Evolutionary conservation across 75 land plant genomes (phyloP).

Genomic region (Cryptomeria japonica): DNA sequence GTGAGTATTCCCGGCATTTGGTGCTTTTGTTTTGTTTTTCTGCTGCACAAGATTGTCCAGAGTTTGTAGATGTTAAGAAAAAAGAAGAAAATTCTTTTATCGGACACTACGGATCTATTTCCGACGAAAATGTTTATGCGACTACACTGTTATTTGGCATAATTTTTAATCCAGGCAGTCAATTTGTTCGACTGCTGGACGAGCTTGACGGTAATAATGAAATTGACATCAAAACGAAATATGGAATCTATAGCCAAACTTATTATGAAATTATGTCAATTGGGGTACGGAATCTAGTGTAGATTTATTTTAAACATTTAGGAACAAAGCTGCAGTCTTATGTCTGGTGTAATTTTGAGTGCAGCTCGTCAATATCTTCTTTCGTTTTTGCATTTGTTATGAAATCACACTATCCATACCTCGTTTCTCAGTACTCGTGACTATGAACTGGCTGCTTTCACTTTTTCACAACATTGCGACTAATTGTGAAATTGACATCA

Average conservation of each 20-base stretch:
- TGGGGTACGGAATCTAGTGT: not conserved
- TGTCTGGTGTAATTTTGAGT: not conserved
- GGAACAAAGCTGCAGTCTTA: not conserved
- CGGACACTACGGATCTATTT: not conserved
- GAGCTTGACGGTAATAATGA: not conserved
- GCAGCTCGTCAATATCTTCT: not conserved
- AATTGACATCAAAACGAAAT: not conserved
- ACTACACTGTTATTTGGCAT: not conserved
- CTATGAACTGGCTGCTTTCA: not conserved
- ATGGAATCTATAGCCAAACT: not conserved
- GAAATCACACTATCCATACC: not conserved
- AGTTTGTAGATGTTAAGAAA: not conserved
- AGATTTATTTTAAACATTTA: not conserved
- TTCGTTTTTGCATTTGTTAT: not conserved
- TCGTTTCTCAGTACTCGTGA: not conserved
- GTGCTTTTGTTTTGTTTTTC: not conserved
- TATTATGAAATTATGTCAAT: not conserved
- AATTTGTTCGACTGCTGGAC: not conserved
- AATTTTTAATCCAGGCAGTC: not conserved
- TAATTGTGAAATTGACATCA: not conserved
- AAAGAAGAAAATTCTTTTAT: not conserved
- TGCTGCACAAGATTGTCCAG: not conserved
- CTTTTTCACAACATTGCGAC: not conserved
- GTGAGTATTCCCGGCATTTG: constrained; percentile 29
- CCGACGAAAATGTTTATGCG: not conserved